Evolutionary conservation across 805 yeast genomes (phyloP), one percentile per base, ranked within the genome.

Genomic region (Candida sonorensis): DNA sequence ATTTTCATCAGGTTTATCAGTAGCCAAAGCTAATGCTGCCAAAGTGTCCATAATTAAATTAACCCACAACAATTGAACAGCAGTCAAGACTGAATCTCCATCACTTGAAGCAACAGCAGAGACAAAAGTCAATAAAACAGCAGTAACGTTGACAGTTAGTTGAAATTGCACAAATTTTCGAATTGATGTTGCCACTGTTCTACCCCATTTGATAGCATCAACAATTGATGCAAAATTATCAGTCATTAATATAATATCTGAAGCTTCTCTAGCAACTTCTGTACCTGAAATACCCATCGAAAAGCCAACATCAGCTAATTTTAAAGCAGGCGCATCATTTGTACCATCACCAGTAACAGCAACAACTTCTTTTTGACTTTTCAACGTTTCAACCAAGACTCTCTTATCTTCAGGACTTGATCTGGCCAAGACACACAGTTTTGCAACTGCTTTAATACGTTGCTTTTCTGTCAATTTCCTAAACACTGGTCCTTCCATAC

Each of bases 301-400:
- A 53, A 92, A 90, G 2, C 99, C 99, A 37, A 92, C 95, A 61
- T 92, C 97, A 0, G 98, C 99, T 37, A 88, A 67, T 52, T 90
- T 86, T 51, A 92, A 70, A 3, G 98, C 97, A 11, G 97, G 97
- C 0, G 97, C 98, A 68, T 92, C 99, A 57, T 92, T 92, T 7
- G 97, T 90, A 60, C 99, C 99, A 57, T 92, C 99, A 53, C 98
- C 99, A 23, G 99, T 92, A 22, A 90, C 97, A 1, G 98, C 98
- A 30, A 92, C 98, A 22, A 90, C 94, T 51, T 92, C 97, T 16
- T 94, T 94, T 51, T 77, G 67, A 23, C 69, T 65, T 49, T 81
- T 78, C 46, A 92, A 66, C 10, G 87, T 77, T 41, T 81, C 83
- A 22, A 94, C 98, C 27, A 92, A 67, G 18, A 84, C 63, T 37